phyloP scores from a whole-genome alignment of 768 basidiomycete species.

The Daedaleopsis sinensis region DNA sequence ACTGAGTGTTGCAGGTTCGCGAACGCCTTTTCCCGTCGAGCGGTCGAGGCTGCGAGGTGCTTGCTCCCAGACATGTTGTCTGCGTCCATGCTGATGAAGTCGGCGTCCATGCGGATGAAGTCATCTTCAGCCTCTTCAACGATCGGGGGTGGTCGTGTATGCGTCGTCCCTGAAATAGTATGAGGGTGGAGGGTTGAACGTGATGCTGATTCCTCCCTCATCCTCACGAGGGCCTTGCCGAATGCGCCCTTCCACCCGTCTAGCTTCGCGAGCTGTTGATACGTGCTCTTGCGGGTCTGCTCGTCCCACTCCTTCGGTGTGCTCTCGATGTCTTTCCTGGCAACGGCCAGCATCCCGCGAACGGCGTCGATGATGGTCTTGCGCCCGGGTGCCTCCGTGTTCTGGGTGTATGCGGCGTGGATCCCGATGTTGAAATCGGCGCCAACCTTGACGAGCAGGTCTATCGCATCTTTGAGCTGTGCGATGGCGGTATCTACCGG shows the following conservation, averaged over 20 bases:
- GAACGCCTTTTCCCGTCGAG: constrained; percentile 28
- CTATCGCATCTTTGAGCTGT: constrained; percentile 27
- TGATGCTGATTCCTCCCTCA: too few species aligned
- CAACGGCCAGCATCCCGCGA: constrained; percentile 13
- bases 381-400: background rate
- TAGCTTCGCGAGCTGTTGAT: background rate
- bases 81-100: background rate
- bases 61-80: background rate
- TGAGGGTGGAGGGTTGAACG: too few species aligned
- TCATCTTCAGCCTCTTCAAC: background rate
- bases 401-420: background rate
- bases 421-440: constrained; percentile 25
- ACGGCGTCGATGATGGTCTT: constrained; percentile 28
- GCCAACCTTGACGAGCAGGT: constrained; percentile 32
- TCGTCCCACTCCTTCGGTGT: constrained; percentile 9
- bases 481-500: constrained; percentile 33
- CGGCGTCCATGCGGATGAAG: background rate
- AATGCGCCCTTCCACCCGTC: constrained; percentile 5
- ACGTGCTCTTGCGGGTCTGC: background rate
- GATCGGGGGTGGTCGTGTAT: too few species aligned
- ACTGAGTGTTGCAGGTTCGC: background rate
- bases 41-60: constrained; percentile 19
- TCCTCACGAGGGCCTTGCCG: background rate
- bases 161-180: too few species aligned
- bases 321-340: constrained; percentile 23